Conservation (phyloP, 805 yeast species). For the Lipomyces sp. region DNA sequence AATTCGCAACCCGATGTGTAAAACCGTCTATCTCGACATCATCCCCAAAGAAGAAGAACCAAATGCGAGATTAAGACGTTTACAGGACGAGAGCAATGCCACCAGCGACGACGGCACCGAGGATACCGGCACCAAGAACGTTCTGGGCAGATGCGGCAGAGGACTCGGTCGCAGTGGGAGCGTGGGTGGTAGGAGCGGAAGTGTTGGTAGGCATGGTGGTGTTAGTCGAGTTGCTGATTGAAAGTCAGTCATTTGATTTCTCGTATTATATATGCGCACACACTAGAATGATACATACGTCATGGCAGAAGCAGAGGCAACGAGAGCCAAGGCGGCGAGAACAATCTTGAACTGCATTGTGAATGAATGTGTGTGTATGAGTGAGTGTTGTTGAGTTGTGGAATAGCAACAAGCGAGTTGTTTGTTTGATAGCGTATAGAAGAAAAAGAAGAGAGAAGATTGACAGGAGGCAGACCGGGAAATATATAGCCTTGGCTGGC, state of each 20-base stretch:
- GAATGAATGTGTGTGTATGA: background rate
- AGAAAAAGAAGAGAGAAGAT: no score
- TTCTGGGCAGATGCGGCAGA: constrained; percentile 42
- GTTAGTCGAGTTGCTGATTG: constrained; percentile 8
- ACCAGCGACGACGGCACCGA: constrained; percentile 50
- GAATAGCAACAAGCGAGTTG: no score
- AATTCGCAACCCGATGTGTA: no score
- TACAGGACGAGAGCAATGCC: constrained; percentile 49
- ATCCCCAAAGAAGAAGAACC: background rate
- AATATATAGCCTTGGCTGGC: no score
- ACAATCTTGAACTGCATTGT: constrained; percentile 40
- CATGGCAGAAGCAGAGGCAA: constrained; percentile 37
- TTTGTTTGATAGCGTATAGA: no score
- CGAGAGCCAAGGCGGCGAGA: constrained; percentile 38
- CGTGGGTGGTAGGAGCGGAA: constrained; percentile 40
- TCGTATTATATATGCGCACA: no score
- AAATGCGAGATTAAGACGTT: constrained; percentile 18
- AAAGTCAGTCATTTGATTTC: background rate
- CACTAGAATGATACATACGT: constrained; percentile 2
- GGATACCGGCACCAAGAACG: constrained; percentile 47
- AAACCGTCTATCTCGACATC: background rate
- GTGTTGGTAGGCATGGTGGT: constrained; percentile 39
- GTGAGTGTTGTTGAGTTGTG: no score
- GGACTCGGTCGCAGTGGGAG: constrained; percentile 40
- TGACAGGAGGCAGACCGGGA: no score